Base-by-base conservation (phyloP, 345 rosid species). In the Hypericum perforatum region DNA sequence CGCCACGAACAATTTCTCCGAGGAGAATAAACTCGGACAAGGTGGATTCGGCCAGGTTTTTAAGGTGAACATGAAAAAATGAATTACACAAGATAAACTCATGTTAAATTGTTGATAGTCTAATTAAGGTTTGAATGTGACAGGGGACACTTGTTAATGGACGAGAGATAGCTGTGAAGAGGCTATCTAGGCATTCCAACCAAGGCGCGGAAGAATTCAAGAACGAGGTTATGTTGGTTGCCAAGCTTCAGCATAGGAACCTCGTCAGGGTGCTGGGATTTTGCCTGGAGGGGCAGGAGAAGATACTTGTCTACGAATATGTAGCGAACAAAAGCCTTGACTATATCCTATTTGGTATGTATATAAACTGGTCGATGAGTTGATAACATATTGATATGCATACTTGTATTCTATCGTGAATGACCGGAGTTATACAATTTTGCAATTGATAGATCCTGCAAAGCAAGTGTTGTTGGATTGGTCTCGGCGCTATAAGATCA, bases 401-500 rank as follows among this genome's bases (percentile, higher is more conserved):
- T n/a, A n/a, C n/a, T n/a, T n/a, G n/a, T n/a, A n/a, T n/a, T n/a
- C n/a, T n/a, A n/a, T 4, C 32, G 32, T 1, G 32, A 22, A 1
- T 22, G 4, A 22, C 1, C 32, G 4, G 32, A 22, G 32, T 58
- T 12, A n/a, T 49, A 39, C 5, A 4, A 44, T 38, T 12, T 2
- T 4, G 14, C 9, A 41, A 41, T 49, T 22, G 1, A 4, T 22
- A 59, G 63, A 59, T 29, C 3, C 49, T 6, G 49, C 29, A 40
- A 59, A 11, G 37, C 49, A 48, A 0, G 16, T 5, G 32, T 7
- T 41, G 11, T 41, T 59, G 29, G 56, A 49, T 41, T 59, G 63
- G 63, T 36, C 42, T 2, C 12, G 41, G 42, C 58, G 54, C 37
- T 55, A 49, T 12, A 60, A 40, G 16, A 80, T 75, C 9, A 63